These are phyloP conservation scores for Fonsecaea monophora DNA, from an alignment of 2,329 filamentous ascomycete species.

Conservation along the genomic window DNA sequence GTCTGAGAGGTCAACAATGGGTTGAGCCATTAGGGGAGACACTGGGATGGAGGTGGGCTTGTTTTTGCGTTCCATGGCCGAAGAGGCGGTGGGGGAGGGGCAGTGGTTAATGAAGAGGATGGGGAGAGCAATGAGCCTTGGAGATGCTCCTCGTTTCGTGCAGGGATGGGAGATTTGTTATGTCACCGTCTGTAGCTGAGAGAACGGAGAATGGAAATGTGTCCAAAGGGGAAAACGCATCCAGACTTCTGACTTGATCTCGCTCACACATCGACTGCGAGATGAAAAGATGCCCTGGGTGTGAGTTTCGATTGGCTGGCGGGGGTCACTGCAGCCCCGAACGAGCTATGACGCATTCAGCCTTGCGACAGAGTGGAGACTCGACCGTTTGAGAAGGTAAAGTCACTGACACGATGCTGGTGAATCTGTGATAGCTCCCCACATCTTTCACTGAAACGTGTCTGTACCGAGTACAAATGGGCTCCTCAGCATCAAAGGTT, in stretches of 20 bases:
- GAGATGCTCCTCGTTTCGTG: neutral
- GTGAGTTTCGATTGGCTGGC: constrained; percentile 4
- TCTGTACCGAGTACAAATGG: constrained; percentile 27
- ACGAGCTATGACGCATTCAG: constrained; percentile 11
- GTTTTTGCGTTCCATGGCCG: constrained; percentile 76
- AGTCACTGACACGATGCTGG: neutral
- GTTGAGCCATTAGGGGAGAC: constrained; percentile 75
- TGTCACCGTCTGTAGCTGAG: constrained; percentile 13
- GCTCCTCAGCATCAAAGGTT: constrained; percentile 37
- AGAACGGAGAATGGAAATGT: neutral
- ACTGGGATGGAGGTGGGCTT: constrained; percentile 79
- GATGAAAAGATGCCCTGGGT: constrained; percentile 2
- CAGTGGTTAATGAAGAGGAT: neutral
- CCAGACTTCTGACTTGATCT: neutral
- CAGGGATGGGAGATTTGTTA: neutral
- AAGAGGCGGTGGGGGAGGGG: constrained; percentile 14
- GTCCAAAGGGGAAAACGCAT: constrained; percentile 14
- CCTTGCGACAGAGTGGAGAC: constrained; percentile 13
- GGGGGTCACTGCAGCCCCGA: neutral
- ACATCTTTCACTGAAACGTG: neutral
- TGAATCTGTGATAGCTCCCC: neutral
- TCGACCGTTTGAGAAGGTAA: neutral
- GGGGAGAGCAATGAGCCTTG: neutral
- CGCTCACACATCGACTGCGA: neutral
- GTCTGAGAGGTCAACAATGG: constrained; percentile 76